Percentiles rank a stretch among this genome's conserved stretches.
Evolutionary conservation across 2,329 filamentous ascomycete genomes (phyloP).

Genomic region (Diaporthe citriasiana): DNA sequence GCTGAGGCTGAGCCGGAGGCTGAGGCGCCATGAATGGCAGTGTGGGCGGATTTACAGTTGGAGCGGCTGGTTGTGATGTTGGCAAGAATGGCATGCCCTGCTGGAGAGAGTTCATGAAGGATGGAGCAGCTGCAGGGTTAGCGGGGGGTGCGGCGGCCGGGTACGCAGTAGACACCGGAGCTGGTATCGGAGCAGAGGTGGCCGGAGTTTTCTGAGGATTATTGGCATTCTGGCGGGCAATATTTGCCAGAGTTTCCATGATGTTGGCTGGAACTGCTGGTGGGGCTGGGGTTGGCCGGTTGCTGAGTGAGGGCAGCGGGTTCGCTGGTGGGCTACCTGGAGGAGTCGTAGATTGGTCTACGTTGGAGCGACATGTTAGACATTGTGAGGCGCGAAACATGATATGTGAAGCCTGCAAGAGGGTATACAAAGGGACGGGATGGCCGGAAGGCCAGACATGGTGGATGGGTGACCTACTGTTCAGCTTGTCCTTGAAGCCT

Average conservation of each 20-base stretch:
- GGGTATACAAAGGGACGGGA: constrained; percentile 28
- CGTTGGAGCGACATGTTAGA: constrained; percentile 57
- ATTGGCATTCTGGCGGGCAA: constrained; percentile 80
- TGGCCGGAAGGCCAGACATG: constrained; percentile 19
- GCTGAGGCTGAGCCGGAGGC: constrained; percentile 48
- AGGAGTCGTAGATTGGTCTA: constrained; percentile 81
- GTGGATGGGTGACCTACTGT: constrained; percentile 47
- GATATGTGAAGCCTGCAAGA: not conserved
- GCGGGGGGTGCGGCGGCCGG: constrained; percentile 46
- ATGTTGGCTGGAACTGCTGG: constrained; percentile 69
- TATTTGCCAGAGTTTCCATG: constrained; percentile 83
- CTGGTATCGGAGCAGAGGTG: constrained; percentile 50
- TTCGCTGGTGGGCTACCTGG: constrained; percentile 71
- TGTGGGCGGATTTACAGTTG: constrained; percentile 71
- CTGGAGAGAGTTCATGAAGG: constrained; percentile 45
- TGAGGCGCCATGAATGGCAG: constrained; percentile 53
- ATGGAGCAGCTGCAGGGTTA: constrained; percentile 47
- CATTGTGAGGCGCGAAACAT: constrained; percentile 38
- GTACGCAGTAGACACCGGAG: constrained; percentile 49
- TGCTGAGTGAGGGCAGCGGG: constrained; percentile 57
- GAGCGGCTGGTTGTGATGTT: constrained; percentile 60
- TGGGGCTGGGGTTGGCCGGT: constrained; percentile 54
- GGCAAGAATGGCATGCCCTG: constrained; percentile 48
- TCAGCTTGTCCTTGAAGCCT: constrained; percentile 86
- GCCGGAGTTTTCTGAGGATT: constrained; percentile 57